Evolutionary conservation across 2,329 filamentous ascomycete species (phyloP).

Genomic region (Cladosporium sp.): DNA sequence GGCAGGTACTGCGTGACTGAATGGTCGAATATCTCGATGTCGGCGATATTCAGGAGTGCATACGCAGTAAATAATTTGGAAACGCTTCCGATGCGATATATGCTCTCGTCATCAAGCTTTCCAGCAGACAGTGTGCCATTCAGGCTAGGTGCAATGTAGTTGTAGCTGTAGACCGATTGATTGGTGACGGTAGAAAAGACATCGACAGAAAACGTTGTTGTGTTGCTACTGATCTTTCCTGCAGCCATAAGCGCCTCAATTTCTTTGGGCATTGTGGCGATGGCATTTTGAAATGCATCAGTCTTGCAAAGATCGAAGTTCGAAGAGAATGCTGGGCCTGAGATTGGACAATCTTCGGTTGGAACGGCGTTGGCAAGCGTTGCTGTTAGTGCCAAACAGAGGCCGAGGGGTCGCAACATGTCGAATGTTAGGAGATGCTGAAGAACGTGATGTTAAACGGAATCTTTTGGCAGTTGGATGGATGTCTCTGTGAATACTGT

Average conservation of each 20-base stretch:
- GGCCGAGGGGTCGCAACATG: background rate
- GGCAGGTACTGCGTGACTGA: constrained; percentile 7
- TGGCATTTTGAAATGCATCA: constrained; percentile 11
- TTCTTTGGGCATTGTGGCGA: background rate
- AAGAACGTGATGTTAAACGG: too few species aligned
- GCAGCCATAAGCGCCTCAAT: constrained; percentile 1
- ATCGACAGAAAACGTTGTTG: constrained; percentile 35
- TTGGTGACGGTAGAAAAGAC: constrained; percentile 33
- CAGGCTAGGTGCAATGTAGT: constrained; percentile 21
- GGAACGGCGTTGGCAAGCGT: background rate
- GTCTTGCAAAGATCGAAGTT: constrained; percentile 1
- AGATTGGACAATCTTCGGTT: constrained; percentile 11
- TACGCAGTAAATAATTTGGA: constrained; percentile 17
- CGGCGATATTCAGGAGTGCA: constrained; percentile 15
- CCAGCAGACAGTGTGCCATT: constrained; percentile 6
- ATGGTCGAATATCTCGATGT: background rate
- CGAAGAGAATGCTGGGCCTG: constrained; percentile 12
- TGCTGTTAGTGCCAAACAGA: background rate
- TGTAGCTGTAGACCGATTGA: constrained; percentile 30
- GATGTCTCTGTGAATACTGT: too few species aligned
- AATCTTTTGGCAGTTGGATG: too few species aligned
- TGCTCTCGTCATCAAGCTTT: constrained; percentile 9
- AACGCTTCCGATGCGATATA: constrained; percentile 14
- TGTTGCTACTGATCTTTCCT: constrained; percentile 14
- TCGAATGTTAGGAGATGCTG: background rate